Evolutionary conservation across 306 rosid genomes (phyloP).

Genomic region (Morella rubra): DNA sequence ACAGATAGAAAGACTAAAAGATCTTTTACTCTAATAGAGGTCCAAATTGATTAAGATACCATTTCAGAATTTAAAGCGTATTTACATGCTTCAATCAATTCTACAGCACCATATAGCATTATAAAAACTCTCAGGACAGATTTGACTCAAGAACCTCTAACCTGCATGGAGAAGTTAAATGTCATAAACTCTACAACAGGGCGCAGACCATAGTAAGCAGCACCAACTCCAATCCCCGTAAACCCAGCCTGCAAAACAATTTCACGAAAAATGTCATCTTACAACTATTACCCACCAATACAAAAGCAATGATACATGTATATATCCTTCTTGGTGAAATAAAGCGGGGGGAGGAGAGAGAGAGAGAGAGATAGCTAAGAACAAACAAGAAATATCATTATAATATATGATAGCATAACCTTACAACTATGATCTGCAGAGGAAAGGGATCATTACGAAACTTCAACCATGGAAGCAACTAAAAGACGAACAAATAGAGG

Average conservation of each 20-base stretch:
- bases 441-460: background rate
- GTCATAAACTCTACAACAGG: conserved; percentile 98
- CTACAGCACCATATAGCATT: background rate
- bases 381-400: background rate
- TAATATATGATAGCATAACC: background rate
- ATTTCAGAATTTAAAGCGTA: background rate
- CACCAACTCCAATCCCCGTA: conserved; percentile 98
- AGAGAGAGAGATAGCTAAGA: background rate
- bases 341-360: background rate
- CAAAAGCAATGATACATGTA: background rate
- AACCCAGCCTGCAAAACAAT: conserved; percentile 85
- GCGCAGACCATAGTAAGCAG: conserved; percentile 90
- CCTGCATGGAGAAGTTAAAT: conserved; percentile 99
- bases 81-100: background rate
- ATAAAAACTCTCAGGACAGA: background rate
- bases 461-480: conserved; percentile 8
- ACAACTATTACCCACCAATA: conserved; percentile 19
- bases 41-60: background rate
- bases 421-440: background rate
- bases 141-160: conserved; percentile 27
- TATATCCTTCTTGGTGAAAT: background rate
- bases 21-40: background rate
- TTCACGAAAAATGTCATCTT: conserved; percentile 23
- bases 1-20: background rate
- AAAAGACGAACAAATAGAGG: conserved; percentile 5